A percentile compares a stretch with the other conserved stretches of the same genome.
Conservation (phyloP, 1,284 basidiomycete species). For the Moesziomyces sp. region DNA sequence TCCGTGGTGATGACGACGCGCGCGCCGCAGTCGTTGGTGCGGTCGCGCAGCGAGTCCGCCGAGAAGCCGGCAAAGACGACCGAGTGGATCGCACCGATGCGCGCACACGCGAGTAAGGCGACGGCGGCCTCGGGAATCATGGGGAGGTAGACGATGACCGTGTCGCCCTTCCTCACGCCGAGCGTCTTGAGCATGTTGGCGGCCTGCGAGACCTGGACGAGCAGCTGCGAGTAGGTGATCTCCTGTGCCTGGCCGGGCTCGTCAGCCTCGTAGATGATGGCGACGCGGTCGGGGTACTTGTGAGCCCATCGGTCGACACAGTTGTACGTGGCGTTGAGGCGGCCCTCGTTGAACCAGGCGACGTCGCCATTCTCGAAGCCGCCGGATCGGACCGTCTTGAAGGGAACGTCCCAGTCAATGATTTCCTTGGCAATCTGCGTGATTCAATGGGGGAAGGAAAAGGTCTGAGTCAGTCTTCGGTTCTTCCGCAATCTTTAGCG, state of each 20-base stretch:
- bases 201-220: conserved; percentile 81
- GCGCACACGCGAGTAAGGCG: conserved; percentile 95
- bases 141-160: conserved; percentile 74
- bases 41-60: conserved; percentile 93
- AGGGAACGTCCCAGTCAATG: conserved; percentile 90
- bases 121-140: conserved; percentile 79
- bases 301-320: conserved; percentile 96
- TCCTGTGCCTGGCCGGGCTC: conserved; percentile 84
- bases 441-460: not conserved
- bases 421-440: conserved; percentile 80
- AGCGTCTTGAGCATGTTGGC: conserved; percentile 91
- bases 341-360: conserved; percentile 80
- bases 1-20: conserved; percentile 94
- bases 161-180: conserved; percentile 96
- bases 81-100: conserved; percentile 97
- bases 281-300: conserved; percentile 88
- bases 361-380: conserved; percentile 88
- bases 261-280: conserved; percentile 98
- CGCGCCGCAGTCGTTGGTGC: conserved; percentile 88
- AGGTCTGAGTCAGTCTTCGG: not conserved
- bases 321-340: conserved; percentile 85
- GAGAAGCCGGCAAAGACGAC: conserved; percentile 98
- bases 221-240: conserved; percentile 83
- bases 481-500: too few species aligned
- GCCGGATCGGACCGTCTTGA: conserved; percentile 87